Conservation (phyloP, 495 filamentous ascomycete genomes). For the Parathielavia appendiculata region DNA sequence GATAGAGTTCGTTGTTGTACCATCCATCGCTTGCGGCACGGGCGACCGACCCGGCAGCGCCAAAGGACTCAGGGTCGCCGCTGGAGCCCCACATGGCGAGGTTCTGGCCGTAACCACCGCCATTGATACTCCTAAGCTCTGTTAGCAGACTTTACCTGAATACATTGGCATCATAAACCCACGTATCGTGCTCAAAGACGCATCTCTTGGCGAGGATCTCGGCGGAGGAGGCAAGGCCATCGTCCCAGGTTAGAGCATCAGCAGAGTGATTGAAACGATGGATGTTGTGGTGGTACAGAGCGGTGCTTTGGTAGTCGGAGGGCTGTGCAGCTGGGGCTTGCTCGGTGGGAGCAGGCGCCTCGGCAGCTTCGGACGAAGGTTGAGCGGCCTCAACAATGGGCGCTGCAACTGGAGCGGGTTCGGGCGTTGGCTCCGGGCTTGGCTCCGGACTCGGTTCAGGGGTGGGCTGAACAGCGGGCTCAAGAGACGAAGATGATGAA, state of each 20-base stretch:
- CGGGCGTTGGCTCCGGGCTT: conserved; percentile 10
- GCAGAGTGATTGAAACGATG: conserved; percentile 82
- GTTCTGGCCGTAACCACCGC: conserved; percentile 79
- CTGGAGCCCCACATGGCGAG: conserved; percentile 51
- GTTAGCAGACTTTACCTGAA: conserved; percentile 9
- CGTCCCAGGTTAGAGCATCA: conserved; percentile 56
- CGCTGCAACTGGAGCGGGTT: conserved; percentile 7
- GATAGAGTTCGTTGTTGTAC: conserved; percentile 72
- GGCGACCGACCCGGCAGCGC: conserved; percentile 47
- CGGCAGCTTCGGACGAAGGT: neutral
- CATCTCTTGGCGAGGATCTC: conserved; percentile 47
- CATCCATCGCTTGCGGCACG: conserved; percentile 67
- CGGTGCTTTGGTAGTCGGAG: conserved; percentile 32
- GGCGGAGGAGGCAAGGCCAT: conserved; percentile 59
- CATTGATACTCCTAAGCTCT: conserved; percentile 41
- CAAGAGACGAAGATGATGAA: conserved; percentile 8
- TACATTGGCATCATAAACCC: conserved; percentile 38
- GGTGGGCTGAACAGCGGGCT: conserved; percentile 1
- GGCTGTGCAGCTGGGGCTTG: conserved; percentile 16
- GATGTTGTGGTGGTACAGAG: conserved; percentile 72
- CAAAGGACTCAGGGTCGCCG: conserved; percentile 25
- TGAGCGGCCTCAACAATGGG: conserved; percentile 6
- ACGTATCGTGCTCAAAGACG: conserved; percentile 71
- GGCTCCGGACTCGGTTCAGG: conserved; percentile 18
- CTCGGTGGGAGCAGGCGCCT: conserved; percentile 15